Base-by-base conservation (phyloP, 2,329 filamentous ascomycete species). In the Phyllosticta citribraziliensis region DNA sequence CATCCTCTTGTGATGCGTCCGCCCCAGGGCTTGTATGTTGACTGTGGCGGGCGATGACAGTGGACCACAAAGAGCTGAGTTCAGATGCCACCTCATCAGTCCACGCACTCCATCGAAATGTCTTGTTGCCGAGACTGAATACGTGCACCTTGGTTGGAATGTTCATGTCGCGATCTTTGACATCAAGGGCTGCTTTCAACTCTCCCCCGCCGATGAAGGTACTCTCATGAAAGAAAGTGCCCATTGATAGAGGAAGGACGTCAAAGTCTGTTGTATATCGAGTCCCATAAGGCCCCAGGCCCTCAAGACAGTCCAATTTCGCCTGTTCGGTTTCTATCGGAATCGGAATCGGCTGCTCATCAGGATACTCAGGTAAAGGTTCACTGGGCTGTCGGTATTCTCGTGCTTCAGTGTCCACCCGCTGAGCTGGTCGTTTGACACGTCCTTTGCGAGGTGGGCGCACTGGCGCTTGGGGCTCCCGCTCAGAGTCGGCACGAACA, bases 141-240 rank as follows among this genome's bases (percentile, higher is more conserved):
- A 66, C 57, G 73, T 69, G 66, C 57, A 40, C 72, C 68, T 14
- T 78, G 76, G 47, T 70, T 69, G 56, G 68, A 66, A 30, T 66
- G 63, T 82, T 78, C 25, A 84, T 63, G 64, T 81, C 69, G 51
- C 79, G 71, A 6, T 69, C 65, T 20, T 60, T 56, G 11, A 80
- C 19, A 11, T 70, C 64, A 5, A 85, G 65, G 40, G 78, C 78
- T 40, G 73, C 74, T 17, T 70, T 67, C 55, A 86, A 78, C 25
- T 81, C 78, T 2, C 81, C 82, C 65, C 81, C 82, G 27, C 84
- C 83, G 62, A 86, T 74, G 63, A 86, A 82, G 4, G 82, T 84
- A 54, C 73, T 76, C 52, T 77, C 70, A 63, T 82, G 80, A 64
- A 85, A 85, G 66, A 78, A 84, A 0, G 80, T 83, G 1, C 79